phyloP scores from a whole-genome alignment of 1,284 basidiomycete species.

The Ustilago xerochloae region DNA sequence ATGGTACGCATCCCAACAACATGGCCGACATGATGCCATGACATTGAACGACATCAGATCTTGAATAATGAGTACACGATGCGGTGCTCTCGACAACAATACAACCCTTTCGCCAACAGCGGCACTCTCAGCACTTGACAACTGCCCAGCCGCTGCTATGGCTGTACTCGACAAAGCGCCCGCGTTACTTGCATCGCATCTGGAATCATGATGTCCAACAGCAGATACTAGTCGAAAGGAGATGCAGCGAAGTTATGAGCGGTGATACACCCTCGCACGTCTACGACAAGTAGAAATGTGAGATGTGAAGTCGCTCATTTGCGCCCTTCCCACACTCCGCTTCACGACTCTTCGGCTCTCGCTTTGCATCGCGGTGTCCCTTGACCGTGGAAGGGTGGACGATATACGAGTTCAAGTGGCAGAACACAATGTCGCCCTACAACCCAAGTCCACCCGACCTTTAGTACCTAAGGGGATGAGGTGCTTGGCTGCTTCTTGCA shows the following conservation, averaged over 20 bases:
- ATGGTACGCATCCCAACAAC: slow-evolving; percentile 55
- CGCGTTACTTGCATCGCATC: slow-evolving; percentile 18
- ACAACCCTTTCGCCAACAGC: slow-evolving; percentile 19
- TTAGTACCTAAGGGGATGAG: slow-evolving; percentile 36
- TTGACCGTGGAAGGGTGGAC: slow-evolving; percentile 25
- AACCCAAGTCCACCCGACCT: slow-evolving; percentile 18
- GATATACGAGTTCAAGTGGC: slow-evolving; percentile 3
- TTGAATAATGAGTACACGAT: slow-evolving; percentile 19
- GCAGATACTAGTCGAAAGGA: slow-evolving; percentile 22
- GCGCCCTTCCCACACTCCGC: slow-evolving; percentile 21
- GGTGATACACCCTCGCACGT: not conserved
- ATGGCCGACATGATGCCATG: slow-evolving; percentile 21
- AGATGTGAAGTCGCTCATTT: too few species aligned
- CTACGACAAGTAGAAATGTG: too few species aligned
- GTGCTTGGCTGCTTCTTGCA: slow-evolving; percentile 15
- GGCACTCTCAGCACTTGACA: slow-evolving; percentile 24
- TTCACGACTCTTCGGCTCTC: slow-evolving; percentile 16
- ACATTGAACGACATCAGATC: slow-evolving; percentile 3
- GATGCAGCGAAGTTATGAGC: slow-evolving; percentile 14
- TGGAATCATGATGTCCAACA: slow-evolving; percentile 10
- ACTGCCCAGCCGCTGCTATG: slow-evolving; percentile 17
- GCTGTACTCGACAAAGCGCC: slow-evolving; percentile 27
- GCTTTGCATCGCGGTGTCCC: slow-evolving; percentile 37
- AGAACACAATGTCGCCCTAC: slow-evolving; percentile 45
- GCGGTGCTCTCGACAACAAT: slow-evolving; percentile 21